These are phyloP conservation scores for Rhynchospora pubera DNA, from an alignment of 176 grass and related monocot genomes.

Conservation along the genomic window DNA sequence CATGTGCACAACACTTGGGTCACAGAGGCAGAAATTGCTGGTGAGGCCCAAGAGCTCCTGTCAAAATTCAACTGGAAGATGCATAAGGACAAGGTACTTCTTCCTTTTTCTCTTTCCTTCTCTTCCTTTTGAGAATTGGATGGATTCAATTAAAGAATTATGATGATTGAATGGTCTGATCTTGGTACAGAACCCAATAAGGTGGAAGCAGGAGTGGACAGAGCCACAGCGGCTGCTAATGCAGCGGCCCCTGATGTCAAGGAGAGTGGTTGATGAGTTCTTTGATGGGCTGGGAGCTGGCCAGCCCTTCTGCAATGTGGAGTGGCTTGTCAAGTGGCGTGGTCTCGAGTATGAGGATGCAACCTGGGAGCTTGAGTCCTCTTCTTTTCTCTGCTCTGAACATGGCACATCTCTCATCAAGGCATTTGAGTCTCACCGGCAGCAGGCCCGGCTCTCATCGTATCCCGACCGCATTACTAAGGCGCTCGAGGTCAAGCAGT, in stretches of 20 bases:
- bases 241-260: slow-evolving; percentile 55
- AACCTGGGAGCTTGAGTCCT: slow-evolving; percentile 79
- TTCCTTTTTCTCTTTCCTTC: slow-evolving; percentile 17
- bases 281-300: slow-evolving; percentile 36
- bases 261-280: slow-evolving; percentile 43
- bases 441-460: slow-evolving; percentile 33
- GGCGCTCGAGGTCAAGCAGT: slow-evolving; percentile 40
- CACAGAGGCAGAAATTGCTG: slow-evolving; percentile 51
- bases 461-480: slow-evolving; percentile 36
- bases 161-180: not conserved
- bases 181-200: slow-evolving; percentile 12
- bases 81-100: slow-evolving; percentile 58
- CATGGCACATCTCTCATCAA: slow-evolving; percentile 40
- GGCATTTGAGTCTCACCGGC: slow-evolving; percentile 36
- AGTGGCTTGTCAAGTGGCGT: slow-evolving; percentile 92
- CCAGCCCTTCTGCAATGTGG: slow-evolving; percentile 42
- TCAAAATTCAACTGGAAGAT: slow-evolving; percentile 55
- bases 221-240: slow-evolving; percentile 68
- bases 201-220: slow-evolving; percentile 85
- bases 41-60: slow-evolving; percentile 44
- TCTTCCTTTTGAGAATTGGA: not conserved
- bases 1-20: slow-evolving; percentile 83
- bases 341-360: slow-evolving; percentile 67
- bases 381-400: slow-evolving; percentile 63
- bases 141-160: slow-evolving; percentile 21